Base-by-base conservation (phyloP, 345 rosid genomes). In the Hypericum androsaemum region DNA sequence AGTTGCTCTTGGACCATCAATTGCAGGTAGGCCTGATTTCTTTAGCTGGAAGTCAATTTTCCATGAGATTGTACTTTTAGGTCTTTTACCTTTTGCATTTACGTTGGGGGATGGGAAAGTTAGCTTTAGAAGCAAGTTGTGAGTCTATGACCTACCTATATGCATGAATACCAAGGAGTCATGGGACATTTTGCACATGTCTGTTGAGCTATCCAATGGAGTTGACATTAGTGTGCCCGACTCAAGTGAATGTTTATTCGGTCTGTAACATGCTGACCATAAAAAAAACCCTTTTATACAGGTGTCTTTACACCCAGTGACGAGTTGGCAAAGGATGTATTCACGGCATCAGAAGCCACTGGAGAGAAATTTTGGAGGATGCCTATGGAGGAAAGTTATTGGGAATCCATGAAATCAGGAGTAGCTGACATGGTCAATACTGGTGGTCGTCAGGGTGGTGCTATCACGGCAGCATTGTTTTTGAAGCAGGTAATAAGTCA, bases 321-420 rank as follows among this genome's bases (percentile, higher is more conserved):
- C 40, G 88, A 83, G 22, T 74, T 92, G 52, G 92, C 88, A 37
- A 78, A 74, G 63, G 98, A 92, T 74, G 90, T 92, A 32, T 59
- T 83, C 5, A 72, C 62, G 41, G 96, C 95, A 16, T 74, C 95
- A 7, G 88, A 81, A 50, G 50, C 32, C 52, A 83, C 88, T 43
- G 98, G 98, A 41, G 98, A 92, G 78, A 92, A 92, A 68, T 62
- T 92, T 10, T 92, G 98, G 98, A 92, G 98, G 64, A 67, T 92
- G 96, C 96, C 98, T 10, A 16, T 92, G 59, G 98, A 92, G 71
- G 94, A 92, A 40, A 92, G 94, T 63, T 92, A 92, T 54, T 92
- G 98, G 98, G 95, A 92, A 57, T 74, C 78, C 32, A 92, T 92
- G 98, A 88, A 92, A 66, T 90, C 95, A 6, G 95, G 97, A 58